phyloP scores from a whole-genome alignment of 768 basidiomycete species.

The Naganishia vaughanmartiniae region DNA sequence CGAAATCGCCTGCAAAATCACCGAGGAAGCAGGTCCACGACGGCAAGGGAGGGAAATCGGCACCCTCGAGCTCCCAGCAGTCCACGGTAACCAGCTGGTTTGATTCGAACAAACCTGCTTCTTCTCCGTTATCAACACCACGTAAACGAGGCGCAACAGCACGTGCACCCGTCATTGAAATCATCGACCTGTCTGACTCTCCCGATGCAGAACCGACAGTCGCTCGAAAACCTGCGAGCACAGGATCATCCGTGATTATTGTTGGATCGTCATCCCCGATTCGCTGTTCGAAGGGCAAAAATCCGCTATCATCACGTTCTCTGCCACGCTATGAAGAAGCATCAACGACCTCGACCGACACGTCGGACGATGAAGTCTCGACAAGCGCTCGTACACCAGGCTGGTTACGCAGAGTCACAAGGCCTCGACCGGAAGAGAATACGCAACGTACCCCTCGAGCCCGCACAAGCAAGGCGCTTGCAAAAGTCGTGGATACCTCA shows the following conservation, averaged over 20 bases:
- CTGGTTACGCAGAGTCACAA: not conserved
- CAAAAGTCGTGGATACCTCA: not conserved
- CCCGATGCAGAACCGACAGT: not conserved
- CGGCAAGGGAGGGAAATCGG: not conserved
- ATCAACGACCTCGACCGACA: not conserved
- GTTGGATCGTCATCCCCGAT: slow-evolving; percentile 11
- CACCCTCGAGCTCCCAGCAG: slow-evolving; percentile 5
- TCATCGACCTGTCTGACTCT: slow-evolving; percentile 23
- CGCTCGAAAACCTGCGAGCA: not conserved
- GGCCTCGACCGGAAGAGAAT: not conserved
- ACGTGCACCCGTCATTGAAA: slow-evolving; percentile 3
- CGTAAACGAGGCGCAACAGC: not conserved
- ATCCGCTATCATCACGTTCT: not conserved
- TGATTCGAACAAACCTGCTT: slow-evolving; percentile 7
- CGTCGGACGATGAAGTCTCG: not conserved
- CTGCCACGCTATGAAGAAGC: not conserved
- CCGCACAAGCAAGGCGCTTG: not conserved
- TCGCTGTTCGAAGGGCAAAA: not conserved
- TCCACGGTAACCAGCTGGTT: slow-evolving; percentile 16
- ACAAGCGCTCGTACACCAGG: not conserved
- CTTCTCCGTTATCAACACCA: slow-evolving; percentile 3
- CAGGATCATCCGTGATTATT: not conserved
- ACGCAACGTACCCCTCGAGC: not conserved
- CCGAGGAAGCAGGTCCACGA: not conserved
- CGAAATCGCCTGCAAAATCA: slow-evolving; percentile 5